A percentile compares a stretch with the other conserved stretches of the same genome.
These are phyloP conservation scores for Dactylonectria estremocensis DNA, from an alignment of 2,329 filamentous ascomycete genomes.

Conservation along the genomic window DNA sequence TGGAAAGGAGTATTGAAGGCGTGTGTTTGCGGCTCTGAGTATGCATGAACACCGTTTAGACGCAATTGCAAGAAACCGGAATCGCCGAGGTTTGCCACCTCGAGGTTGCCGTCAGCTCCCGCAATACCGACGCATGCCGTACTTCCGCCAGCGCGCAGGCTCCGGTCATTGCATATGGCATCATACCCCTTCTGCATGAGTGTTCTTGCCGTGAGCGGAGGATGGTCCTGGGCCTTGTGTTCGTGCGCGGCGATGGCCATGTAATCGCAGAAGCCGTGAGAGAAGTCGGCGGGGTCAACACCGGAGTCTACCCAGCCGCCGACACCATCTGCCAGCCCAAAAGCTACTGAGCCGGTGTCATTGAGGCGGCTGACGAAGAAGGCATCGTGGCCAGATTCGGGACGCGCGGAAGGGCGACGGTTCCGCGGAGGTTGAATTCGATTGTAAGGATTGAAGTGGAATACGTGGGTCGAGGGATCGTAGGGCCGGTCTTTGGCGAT, in stretches of 20 bases:
- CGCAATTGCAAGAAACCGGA: conserved; percentile 93
- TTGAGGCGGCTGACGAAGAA: conserved; percentile 93
- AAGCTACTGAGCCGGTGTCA: conserved; percentile 78
- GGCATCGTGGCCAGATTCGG: conserved; percentile 92
- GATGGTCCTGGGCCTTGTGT: conserved; percentile 58
- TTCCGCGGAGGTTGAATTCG: conserved; percentile 66
- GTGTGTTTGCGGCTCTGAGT: conserved; percentile 91
- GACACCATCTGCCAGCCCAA: conserved; percentile 94
- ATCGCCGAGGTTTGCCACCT: conserved; percentile 95
- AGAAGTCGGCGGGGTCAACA: conserved; percentile 95
- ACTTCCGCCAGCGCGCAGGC: conserved; percentile 86
- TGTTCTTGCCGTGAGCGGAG: conserved; percentile 71
- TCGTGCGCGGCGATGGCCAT: conserved; percentile 85
- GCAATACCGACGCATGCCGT: conserved; percentile 92
- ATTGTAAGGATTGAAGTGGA: conserved; percentile 79
- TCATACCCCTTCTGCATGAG: conserved; percentile 91
- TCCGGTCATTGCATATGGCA: conserved; percentile 80
- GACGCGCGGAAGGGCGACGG: conserved; percentile 63
- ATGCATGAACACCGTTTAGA: conserved; percentile 86
- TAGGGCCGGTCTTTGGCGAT: conserved; percentile 80
- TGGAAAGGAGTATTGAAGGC: conserved; percentile 99
- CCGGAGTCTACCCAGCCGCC: conserved; percentile 95
- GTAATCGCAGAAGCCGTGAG: conserved; percentile 91
- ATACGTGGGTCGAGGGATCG: conserved; percentile 78
- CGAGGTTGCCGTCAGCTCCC: conserved; percentile 79